Evolutionary conservation across 805 yeast genomes (phyloP), one percentile per base, ranked within the genome.

Genomic region (Candida nanaspora): DNA sequence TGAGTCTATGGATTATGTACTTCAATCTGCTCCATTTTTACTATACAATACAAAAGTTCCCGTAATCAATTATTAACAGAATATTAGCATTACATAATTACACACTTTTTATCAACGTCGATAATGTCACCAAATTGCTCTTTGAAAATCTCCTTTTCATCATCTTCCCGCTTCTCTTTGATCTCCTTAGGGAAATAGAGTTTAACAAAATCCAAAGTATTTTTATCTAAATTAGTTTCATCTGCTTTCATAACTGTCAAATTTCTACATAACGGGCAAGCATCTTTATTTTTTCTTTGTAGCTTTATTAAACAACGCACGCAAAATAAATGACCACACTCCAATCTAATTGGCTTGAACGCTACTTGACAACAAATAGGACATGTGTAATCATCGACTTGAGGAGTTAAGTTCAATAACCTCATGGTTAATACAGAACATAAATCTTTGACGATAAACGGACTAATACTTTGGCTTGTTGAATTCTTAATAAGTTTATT

Each of bases 291-390:
- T 41, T 74, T 69, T 40, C 83, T 68, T 56, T 82, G 84, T 47
- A 83, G 52, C 49, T 81, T 80, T 21, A 84, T 80, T 42, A 82
- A 57, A 50, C 93, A 83, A 37, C 89, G 61, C 3, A 83, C 77
- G 55, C 93, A 83, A 56, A 82, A 83, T 18, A 81, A 61, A 53
- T 83, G 93, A 1, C 71, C 71, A 56, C 93, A 83, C 9, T 58
- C 61, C 14, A 83, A 62, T 37, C 78, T 61, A 37, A 83, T 78
- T 2, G 93, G 93, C 50, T 82, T 80, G 61, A 71, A 83, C 0
- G 88, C 87, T 35, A 83, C 69, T 2, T 75, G 69, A 56, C 75
- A 72, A 54, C 93, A 83, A 9, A 83, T 76, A 1, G 89, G 86
- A 53, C 93, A 83, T 2, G 76, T 63, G 51, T 82, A 83, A 55